phyloP scores from a whole-genome alignment of 140 eudicot genomes.

The Bidens hawaiensis region DNA sequence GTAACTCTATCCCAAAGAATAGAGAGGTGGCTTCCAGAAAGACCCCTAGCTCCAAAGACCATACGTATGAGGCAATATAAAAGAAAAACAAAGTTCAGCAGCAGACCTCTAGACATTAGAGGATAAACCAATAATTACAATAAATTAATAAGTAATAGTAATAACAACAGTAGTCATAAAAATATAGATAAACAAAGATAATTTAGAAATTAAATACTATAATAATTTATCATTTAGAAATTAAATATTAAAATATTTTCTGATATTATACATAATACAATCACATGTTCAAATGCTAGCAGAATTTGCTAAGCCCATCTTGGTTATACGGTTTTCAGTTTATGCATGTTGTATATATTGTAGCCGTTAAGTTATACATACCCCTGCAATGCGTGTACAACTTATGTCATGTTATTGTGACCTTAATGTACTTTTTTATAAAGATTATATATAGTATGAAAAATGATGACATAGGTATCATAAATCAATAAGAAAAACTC shows the following conservation, averaged over 20 bases:
- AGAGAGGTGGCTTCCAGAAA: too few relatives aligned
- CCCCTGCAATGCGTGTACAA: conserved; percentile 3
- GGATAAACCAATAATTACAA: too few relatives aligned
- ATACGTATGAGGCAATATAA: too few relatives aligned
- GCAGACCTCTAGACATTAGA: neutral
- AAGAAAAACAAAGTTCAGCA: too few relatives aligned
- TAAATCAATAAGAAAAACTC: conserved; percentile 29
- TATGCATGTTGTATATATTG: neutral
- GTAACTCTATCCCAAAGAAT: too few relatives aligned
- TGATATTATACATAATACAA: neutral
- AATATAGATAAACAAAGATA: too few relatives aligned
- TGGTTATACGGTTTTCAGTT: conserved; percentile 2
- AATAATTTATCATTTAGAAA: too few relatives aligned
- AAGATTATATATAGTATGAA: neutral
- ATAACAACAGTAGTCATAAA: too few relatives aligned
- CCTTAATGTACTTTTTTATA: conserved; percentile 12
- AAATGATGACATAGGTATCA: too few relatives aligned
- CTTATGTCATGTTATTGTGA: neutral
- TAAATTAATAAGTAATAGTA: too few relatives aligned
- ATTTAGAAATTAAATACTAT: too few relatives aligned
- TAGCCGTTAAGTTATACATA: neutral
- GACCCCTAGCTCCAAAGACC: too few relatives aligned
- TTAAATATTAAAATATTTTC: conserved; percentile 4
- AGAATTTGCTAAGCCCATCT: neutral
- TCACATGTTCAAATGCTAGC: neutral